Conservation (phyloP, 441 rosid species). For the Syzygium syzygioides region DNA sequence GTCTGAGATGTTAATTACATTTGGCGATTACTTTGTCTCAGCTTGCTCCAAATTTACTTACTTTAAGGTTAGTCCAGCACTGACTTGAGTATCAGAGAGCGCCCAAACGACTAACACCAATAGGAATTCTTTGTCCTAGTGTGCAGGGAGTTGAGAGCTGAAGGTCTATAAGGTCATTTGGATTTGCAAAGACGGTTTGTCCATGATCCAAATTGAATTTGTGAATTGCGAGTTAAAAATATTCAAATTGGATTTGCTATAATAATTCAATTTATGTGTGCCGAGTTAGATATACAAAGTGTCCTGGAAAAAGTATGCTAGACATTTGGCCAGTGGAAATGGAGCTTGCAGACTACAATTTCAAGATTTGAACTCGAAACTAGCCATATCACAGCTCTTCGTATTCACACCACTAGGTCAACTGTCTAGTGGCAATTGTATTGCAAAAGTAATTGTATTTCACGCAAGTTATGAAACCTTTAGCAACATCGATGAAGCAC, state of each 20-base stretch:
- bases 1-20: not conserved
- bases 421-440: not conserved
- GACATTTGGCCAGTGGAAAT: not conserved
- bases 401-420: not conserved
- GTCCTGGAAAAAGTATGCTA: not conserved
- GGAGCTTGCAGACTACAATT: not conserved
- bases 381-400: not conserved
- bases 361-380: not conserved
- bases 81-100: not conserved
- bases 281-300: not conserved
- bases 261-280: not conserved
- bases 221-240: not conserved
- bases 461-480: not conserved
- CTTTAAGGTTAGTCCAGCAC: not conserved
- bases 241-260: not conserved
- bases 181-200: not conserved
- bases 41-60: not conserved
- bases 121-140: not conserved
- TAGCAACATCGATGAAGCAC: not conserved
- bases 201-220: not conserved
- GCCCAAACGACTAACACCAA: not conserved
- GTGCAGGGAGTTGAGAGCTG: not conserved
- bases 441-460: not conserved
- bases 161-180: not conserved
- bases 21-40: rapidly evolving